phyloP scores from a whole-genome alignment of 1,284 basidiomycete genomes.

The Melampsora larici-populina region DNA sequence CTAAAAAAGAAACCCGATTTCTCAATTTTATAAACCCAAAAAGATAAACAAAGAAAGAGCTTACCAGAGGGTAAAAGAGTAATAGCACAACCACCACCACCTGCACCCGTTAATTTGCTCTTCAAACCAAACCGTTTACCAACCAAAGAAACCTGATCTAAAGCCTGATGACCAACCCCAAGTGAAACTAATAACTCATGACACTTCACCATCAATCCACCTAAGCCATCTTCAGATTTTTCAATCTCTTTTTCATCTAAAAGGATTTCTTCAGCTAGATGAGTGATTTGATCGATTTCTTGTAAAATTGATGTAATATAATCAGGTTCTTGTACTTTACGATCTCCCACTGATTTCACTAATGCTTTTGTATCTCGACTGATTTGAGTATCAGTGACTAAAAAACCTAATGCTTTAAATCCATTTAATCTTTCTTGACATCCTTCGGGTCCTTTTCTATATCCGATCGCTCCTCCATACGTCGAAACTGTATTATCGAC shows the following conservation, averaged over 20 bases:
- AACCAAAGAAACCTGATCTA: conserved; percentile 77
- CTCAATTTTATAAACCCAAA: neutral
- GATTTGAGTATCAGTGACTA: conserved; percentile 88
- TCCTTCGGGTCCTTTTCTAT: conserved; percentile 73
- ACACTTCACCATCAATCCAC: conserved; percentile 82
- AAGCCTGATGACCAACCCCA: conserved; percentile 85
- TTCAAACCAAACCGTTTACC: conserved; percentile 67
- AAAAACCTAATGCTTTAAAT: conserved; percentile 63
- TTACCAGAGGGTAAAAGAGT: conserved; percentile 84
- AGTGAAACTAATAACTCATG: conserved; percentile 78
- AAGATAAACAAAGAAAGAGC: conserved; percentile 28
- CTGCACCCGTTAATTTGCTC: conserved; percentile 97
- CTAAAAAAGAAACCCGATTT: no score
- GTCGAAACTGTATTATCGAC: conserved; percentile 95
- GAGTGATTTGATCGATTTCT: conserved; percentile 47
- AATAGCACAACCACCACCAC: conserved; percentile 97
- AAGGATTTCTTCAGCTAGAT: conserved; percentile 55
- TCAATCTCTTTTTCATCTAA: conserved; percentile 70
- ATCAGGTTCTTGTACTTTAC: conserved; percentile 64
- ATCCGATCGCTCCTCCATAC: conserved; percentile 87
- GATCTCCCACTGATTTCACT: conserved; percentile 77
- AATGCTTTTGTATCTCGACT: conserved; percentile 90
- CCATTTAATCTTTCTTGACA: conserved; percentile 66
- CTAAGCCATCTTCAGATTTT: conserved; percentile 57
- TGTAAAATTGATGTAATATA: conserved; percentile 44